Conservation (phyloP, 2,329 filamentous ascomycete genomes). For the Penicillium sp. region DNA sequence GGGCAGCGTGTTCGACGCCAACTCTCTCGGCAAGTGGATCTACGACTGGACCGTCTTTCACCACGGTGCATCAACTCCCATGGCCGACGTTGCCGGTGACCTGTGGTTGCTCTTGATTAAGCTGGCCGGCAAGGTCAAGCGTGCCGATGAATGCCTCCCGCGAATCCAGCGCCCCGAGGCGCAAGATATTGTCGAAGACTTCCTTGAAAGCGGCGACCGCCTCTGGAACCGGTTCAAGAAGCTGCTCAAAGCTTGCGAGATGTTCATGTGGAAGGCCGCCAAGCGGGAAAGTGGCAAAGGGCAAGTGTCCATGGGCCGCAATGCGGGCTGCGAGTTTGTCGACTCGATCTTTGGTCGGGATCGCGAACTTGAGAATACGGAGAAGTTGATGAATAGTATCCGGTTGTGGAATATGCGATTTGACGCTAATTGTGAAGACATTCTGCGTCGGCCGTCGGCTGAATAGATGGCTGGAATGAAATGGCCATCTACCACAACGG, state of each 20-base stretch:
- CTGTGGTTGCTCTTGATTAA: slow-evolving; percentile 95
- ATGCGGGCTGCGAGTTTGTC: slow-evolving; percentile 91
- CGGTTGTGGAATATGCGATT: slow-evolving; percentile 91
- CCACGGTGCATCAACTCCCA: slow-evolving; percentile 77
- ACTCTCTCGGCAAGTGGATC: slow-evolving; percentile 98
- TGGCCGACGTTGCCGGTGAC: slow-evolving; percentile 89
- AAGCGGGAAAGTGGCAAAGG: slow-evolving; percentile 68
- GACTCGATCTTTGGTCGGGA: slow-evolving; percentile 93
- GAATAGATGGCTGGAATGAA: slow-evolving; percentile 30
- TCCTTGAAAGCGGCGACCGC: slow-evolving; percentile 84
- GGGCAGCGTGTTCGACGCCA: slow-evolving; percentile 94
- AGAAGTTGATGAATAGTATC: slow-evolving; percentile 88
- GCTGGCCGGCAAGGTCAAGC: slow-evolving; percentile 89
- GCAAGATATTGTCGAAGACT: slow-evolving; percentile 82
- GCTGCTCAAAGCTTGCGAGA: slow-evolving; percentile 87
- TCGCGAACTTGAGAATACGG: slow-evolving; percentile 83
- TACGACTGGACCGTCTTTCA: slow-evolving; percentile 98
- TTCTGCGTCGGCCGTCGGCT: slow-evolving; percentile 61
- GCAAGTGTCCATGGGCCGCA: slow-evolving; percentile 77
- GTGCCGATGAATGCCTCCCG: slow-evolving; percentile 75
- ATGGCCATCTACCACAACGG: not conserved
- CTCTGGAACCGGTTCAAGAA: slow-evolving; percentile 82
- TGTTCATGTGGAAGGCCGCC: slow-evolving; percentile 89
- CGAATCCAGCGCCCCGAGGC: slow-evolving; percentile 73
- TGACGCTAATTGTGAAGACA: slow-evolving; percentile 92